These are phyloP conservation scores for Chytridium lagenaria DNA, from an alignment of 371 early-diverging fungal species.

Conservation along the genomic window DNA sequence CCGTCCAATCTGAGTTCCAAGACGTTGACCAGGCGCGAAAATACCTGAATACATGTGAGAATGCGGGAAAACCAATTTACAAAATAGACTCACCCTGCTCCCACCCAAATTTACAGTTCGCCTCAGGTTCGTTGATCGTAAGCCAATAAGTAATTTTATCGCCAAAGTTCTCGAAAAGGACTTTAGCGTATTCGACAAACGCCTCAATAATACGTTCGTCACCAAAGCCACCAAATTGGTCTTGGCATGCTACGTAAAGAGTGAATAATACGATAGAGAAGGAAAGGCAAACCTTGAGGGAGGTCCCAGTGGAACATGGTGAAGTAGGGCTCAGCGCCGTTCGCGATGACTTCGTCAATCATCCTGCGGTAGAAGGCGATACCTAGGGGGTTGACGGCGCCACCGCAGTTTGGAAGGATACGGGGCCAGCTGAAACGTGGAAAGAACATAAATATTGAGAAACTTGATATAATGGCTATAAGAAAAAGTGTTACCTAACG, in stretches of 20 bases:
- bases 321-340: constrained; percentile 40
- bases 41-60: neutral
- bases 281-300: constrained; percentile 9
- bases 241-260: constrained; percentile 31
- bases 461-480: too few relatives aligned
- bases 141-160: constrained; percentile 39
- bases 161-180: constrained; percentile 38
- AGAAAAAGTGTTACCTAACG: too few relatives aligned
- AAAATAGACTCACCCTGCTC: constrained; percentile 6
- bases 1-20: constrained; percentile 11
- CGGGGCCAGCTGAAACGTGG: constrained; percentile 44
- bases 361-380: constrained; percentile 36
- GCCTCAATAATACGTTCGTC: constrained; percentile 36
- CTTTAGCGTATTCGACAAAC: constrained; percentile 40
- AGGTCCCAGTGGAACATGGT: constrained; percentile 45
- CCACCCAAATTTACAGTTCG: constrained; percentile 40
- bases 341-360: constrained; percentile 31
- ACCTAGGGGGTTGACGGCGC: constrained; percentile 34
- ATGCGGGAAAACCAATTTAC: neutral
- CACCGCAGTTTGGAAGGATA: constrained; percentile 40
- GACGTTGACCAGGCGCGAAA: constrained; percentile 2
- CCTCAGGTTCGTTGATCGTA: constrained; percentile 46
- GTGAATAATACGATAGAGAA: neutral
- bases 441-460: too few relatives aligned
- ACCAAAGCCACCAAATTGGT: constrained; percentile 34